Evolutionary conservation across 805 yeast genomes (phyloP), one percentile per base, ranked within the genome.

Genomic region (Yamadazyma tumulicola): DNA sequence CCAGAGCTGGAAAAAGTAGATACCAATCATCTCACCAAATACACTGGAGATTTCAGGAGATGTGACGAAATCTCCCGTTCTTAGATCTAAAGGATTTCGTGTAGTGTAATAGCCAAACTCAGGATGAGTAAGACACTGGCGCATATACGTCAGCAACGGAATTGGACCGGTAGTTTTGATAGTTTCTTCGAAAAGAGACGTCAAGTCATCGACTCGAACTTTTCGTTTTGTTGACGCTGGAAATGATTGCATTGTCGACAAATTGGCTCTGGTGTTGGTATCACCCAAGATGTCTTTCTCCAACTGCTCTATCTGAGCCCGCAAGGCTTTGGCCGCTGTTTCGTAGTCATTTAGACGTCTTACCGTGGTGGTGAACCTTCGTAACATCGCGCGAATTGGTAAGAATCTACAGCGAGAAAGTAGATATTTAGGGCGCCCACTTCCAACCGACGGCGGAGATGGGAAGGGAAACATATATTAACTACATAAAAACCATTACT

Each of bases 1-100:
- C 85, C 88, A 84, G 8, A 59, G 54, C 9, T 74, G 62, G 40
- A 64, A 75, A 38, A 69, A 63, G 86, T 94, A 86, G 4, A 86
- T 60, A 0, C 93, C 95, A 39, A 84, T 69, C 64, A 84, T 74
- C 54, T 86, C 95, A 14, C 95, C 95, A 63, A 85, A 86, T 61
- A 85, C 81, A 25, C 85, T 85, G 5, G 91, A 81, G 32, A 86
- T 84, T 56, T 86, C 95, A 0, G 95, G 95, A 0, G 91, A 81
- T 0, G 95, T 86, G 33, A 81, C 70, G 54, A 86, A 86, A 55
- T 86, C 95, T 4, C 95, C 94, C 5, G 58, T 53, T 26, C 46
- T 56, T 2, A 51, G 29, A 20, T 82, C 85, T 22, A 86, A 62
- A 2, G 95, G 95, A 46, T 85, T 81, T 42, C 79, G 62, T 4